Percentiles rank a stretch among this genome's conserved stretches.
Conservation (phyloP, 805 yeast genomes). For the Yarrowia sp. region DNA sequence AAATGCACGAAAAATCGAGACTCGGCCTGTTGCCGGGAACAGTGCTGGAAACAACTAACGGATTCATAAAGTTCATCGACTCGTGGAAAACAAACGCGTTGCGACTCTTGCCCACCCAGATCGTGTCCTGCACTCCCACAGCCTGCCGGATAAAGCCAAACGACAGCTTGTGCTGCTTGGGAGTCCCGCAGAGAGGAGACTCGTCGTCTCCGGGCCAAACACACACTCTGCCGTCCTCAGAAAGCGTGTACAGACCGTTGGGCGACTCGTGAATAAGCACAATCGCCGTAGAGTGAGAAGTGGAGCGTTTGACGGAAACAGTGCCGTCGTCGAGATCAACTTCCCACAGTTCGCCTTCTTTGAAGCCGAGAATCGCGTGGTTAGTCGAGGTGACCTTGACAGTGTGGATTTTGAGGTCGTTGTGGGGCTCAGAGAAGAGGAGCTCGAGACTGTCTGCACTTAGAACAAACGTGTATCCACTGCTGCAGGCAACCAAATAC, state of each 20-base stretch:
- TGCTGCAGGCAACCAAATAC: neutral
- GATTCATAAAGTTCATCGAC: slow-evolving; percentile 29
- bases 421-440: slow-evolving; percentile 33
- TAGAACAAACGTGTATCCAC: slow-evolving; percentile 31
- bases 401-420: slow-evolving; percentile 33
- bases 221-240: slow-evolving; percentile 42
- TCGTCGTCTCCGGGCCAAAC: slow-evolving; percentile 37
- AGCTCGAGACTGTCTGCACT: slow-evolving; percentile 32
- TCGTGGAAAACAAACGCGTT: slow-evolving; percentile 40
- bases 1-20: slow-evolving; percentile 38
- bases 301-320: slow-evolving; percentile 30
- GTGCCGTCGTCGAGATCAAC: slow-evolving; percentile 29
- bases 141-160: slow-evolving; percentile 34
- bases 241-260: slow-evolving; percentile 38
- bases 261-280: slow-evolving; percentile 30
- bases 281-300: slow-evolving; percentile 32
- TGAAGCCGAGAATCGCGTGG: slow-evolving; percentile 37
- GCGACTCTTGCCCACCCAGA: slow-evolving; percentile 41
- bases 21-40: slow-evolving; percentile 13
- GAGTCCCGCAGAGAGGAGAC: slow-evolving; percentile 31
- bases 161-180: slow-evolving; percentile 36
- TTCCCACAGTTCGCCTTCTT: slow-evolving; percentile 39
- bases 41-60: slow-evolving; percentile 33
- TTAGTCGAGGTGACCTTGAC: neutral
- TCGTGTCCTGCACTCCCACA: slow-evolving; percentile 31